phyloP scores from a whole-genome alignment of 2,329 filamentous ascomycete species.

The Penicillium paneum region DNA sequence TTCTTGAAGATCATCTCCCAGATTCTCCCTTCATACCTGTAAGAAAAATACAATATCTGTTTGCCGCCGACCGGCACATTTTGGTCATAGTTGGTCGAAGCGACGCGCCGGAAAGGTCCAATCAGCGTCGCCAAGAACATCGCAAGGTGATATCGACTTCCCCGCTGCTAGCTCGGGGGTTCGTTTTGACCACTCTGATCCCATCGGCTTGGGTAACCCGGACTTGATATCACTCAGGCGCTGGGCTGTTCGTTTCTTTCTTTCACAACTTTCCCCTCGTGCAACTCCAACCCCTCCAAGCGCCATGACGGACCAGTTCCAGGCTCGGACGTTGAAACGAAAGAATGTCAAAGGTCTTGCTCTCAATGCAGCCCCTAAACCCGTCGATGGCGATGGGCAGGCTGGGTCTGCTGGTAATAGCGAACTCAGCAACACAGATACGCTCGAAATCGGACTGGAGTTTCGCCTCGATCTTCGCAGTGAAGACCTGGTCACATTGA shows the following conservation, averaged over 20 bases:
- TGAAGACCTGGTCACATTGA: constrained; percentile 87
- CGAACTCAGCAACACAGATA: constrained; percentile 62
- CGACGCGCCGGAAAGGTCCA: constrained; percentile 26
- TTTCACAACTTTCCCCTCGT: constrained; percentile 1
- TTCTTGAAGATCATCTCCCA: constrained; percentile 4
- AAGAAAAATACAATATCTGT: not conserved
- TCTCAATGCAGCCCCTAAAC: constrained; percentile 73
- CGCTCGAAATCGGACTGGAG: constrained; percentile 93
- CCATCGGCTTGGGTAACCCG: constrained; percentile 15
- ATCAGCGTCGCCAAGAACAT: constrained; percentile 29
- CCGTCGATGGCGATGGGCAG: constrained; percentile 67
- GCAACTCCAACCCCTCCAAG: constrained; percentile 2
- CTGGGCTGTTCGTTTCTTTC: not conserved
- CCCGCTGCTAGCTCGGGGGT: constrained; percentile 24
- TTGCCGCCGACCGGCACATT: constrained; percentile 19
- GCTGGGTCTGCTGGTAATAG: constrained; percentile 57
- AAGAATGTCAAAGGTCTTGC: constrained; percentile 98
- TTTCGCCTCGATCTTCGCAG: constrained; percentile 90
- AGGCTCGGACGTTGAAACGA: constrained; percentile 84
- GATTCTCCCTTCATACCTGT: not conserved
- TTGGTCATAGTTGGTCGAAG: constrained; percentile 20
- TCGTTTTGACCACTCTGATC: constrained; percentile 16
- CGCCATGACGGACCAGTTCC: constrained; percentile 59
- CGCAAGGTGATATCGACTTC: constrained; percentile 28
- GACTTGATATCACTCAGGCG: not conserved